A percentile compares a stretch with the other conserved stretches of the same genome.
phyloP scores from a whole-genome alignment of 352 stramenopile genomes.

The Pythium volutum region DNA sequence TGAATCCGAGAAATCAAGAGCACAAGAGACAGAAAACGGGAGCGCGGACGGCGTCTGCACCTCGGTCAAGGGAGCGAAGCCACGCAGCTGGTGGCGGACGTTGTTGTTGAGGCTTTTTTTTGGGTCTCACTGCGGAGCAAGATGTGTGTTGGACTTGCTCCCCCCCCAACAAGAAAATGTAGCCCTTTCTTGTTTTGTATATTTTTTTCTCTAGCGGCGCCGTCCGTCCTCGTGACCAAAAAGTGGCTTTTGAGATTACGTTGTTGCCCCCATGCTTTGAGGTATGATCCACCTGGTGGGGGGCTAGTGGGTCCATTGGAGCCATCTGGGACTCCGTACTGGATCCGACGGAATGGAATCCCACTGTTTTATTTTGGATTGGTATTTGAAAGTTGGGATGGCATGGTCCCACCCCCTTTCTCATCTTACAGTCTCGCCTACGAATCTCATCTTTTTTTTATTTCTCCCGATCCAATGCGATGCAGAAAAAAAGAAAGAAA shows the following conservation, averaged over 20 bases:
- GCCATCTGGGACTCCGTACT: conserved; percentile 26
- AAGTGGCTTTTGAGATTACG: not conserved
- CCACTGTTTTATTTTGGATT: conserved; percentile 11
- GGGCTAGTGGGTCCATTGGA: conserved; percentile 20
- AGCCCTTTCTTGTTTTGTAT: not conserved
- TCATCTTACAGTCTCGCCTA: not conserved
- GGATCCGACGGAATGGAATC: not conserved
- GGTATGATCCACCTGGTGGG: conserved; percentile 16
- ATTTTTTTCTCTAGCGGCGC: no score
- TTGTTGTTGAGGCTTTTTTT: not conserved
- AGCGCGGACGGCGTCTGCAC: not conserved
- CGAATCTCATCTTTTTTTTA: not conserved
- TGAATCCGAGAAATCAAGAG: conserved; percentile 15
- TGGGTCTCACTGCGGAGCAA: not conserved
- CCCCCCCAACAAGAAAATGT: no score
- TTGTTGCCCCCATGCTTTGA: conserved; percentile 7
- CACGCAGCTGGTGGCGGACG: conserved; percentile 17
- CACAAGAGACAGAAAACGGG: conserved; percentile 19
- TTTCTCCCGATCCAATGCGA: not conserved
- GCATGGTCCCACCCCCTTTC: not conserved
- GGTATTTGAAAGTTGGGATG: no score
- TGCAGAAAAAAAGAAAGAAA: not conserved
- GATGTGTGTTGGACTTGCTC: conserved; percentile 3
- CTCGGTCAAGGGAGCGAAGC: no score
- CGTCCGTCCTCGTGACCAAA: not conserved